Evolutionary conservation across 768 basidiomycete species (phyloP), one percentile per base, ranked within the genome.

Genomic region (Tylopilus rubrobrunneus): DNA sequence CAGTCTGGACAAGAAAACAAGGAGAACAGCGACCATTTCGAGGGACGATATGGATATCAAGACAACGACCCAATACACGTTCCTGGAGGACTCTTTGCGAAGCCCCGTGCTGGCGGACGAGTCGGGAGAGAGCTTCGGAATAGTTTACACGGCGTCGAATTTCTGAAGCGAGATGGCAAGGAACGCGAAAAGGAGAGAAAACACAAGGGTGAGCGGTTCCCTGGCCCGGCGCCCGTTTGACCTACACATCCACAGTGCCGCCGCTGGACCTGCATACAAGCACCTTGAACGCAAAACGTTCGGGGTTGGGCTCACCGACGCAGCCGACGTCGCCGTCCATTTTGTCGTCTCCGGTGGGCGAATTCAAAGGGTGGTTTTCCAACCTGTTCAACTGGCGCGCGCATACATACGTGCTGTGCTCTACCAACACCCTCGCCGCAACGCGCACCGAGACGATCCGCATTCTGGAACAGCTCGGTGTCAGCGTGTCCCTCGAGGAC

Each of bases 381-480:
- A 96, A 89, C 60, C 75, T 98, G 29, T 98, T 98, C 77, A 89
- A 85, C 69, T 97, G 92, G 89, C 93, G 89, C 65, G 76, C 78
- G 31, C 81, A 83, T 50, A 71, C 76, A 23, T 76, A 71, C 64
- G 67, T 72, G 55, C 69, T 83, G 28, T 86, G 84, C 65, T 89
- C 87, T 5, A 59, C 71, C 15, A 76, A 82, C 52, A 78, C 81
- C 53, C 62, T 84, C 41, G 69, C 71, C 15, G 76, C 78, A 34
- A 94, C 92, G 6, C 81, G 89, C 11, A 67, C 77, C 33, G 84
- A 87, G 59, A 78, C 83, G 47, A 74, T 78, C 15, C 75, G 84
- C 5, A 73, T 94, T 44, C 80, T 90, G 48, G 79, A 85, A 53
- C 73, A 73, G 36, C 71, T 89, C 23, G 89, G 89, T 7, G 79